These are phyloP conservation scores for Rosa persica DNA, from an alignment of 306 rosid genomes.

Conservation along the genomic window DNA sequence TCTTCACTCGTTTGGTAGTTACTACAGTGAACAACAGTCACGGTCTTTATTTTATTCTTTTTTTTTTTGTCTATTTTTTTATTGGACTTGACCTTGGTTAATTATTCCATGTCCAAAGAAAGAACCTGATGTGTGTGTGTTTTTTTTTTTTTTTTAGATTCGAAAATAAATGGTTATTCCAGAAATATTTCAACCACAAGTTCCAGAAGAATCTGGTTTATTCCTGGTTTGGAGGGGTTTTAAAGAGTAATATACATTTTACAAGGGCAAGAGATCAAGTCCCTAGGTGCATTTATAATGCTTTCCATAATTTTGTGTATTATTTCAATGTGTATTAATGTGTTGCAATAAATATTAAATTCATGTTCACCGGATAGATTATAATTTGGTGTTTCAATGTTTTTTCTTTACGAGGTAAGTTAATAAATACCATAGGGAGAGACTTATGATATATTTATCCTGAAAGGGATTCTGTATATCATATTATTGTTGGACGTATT, in stretches of 20 bases:
- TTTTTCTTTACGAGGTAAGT: not conserved
- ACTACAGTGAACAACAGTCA: not conserved
- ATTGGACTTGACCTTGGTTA: not conserved
- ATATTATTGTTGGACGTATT: too few species aligned
- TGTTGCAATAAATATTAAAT: too few species aligned
- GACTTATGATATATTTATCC: too few species aligned
- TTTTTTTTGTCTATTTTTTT: not conserved
- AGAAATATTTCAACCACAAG: not conserved
- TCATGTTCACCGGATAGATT: too few species aligned
- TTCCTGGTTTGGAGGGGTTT: not conserved
- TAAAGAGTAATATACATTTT: not conserved
- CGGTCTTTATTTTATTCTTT: not conserved
- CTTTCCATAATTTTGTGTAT: too few species aligned
- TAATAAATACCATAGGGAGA: not conserved
- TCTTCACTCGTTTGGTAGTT: not conserved
- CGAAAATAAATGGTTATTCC: not conserved
- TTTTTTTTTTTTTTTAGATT: too few species aligned
- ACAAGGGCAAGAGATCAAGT: not conserved
- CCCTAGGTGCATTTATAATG: not conserved
- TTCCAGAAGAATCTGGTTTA: not conserved
- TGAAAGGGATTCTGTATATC: too few species aligned
- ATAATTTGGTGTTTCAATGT: too few species aligned
- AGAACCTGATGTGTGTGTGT: too few species aligned
- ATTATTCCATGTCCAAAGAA: not conserved
- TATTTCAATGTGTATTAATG: not conserved